Evolutionary conservation across 371 early-diverging fungal genomes (phyloP).

Genomic region (Lichtheimia ramosa): DNA sequence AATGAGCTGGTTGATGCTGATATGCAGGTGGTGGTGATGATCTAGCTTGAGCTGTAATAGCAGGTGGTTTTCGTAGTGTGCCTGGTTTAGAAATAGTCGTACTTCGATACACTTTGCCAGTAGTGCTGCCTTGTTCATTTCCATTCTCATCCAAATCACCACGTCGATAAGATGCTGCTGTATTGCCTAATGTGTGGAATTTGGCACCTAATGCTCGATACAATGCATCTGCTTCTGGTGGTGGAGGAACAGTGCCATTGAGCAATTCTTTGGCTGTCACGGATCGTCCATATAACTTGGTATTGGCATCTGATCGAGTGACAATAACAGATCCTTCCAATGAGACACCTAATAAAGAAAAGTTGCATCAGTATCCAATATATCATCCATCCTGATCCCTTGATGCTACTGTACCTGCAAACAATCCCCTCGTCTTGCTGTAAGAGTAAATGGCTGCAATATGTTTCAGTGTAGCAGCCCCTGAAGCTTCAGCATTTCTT

Average conservation of each 20-base stretch:
- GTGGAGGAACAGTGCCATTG: slow-evolving; percentile 71
- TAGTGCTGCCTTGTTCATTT: not conserved
- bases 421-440: slow-evolving; percentile 85
- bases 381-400: not conserved
- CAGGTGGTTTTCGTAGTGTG: slow-evolving; percentile 6
- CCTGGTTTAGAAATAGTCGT: slow-evolving; percentile 12
- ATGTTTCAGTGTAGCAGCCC: slow-evolving; percentile 70
- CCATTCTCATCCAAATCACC: slow-evolving; percentile 8
- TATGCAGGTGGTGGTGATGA: not conserved
- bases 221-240: slow-evolving; percentile 78
- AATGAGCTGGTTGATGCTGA: not conserved
- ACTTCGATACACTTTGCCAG: not conserved
- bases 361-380: too few relatives aligned
- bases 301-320: slow-evolving; percentile 90
- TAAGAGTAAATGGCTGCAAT: slow-evolving; percentile 91
- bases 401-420: slow-evolving; percentile 56
- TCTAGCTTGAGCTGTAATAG: not conserved
- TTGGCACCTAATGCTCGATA: slow-evolving; percentile 71
- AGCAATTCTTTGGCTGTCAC: slow-evolving; percentile 82
- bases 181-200: slow-evolving; percentile 16
- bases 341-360: slow-evolving; percentile 61
- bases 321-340: slow-evolving; percentile 90
- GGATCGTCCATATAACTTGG: slow-evolving; percentile 76
- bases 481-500: slow-evolving; percentile 87
- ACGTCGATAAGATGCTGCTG: slow-evolving; percentile 18